Conservation (phyloP, 345 rosid species). For the Aurinia saxatilis region DNA sequence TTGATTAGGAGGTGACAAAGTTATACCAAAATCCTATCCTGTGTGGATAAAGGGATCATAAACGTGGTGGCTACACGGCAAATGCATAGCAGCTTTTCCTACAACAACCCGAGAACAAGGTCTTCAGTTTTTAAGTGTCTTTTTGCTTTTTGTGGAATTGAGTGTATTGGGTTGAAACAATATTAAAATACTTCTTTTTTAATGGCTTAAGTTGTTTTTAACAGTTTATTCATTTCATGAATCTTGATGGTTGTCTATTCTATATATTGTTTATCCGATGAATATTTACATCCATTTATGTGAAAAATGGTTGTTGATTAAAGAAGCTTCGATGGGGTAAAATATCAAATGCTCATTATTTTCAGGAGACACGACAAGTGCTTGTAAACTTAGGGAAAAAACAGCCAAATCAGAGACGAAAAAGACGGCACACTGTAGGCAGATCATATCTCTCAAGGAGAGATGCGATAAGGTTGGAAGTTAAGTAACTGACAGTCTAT, state of each 20-base stretch:
- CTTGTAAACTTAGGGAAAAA: constrained; percentile 15
- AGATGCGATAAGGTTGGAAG: constrained; percentile 25
- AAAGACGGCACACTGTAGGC: background rate
- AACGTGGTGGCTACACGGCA: constrained; percentile 92
- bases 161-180: background rate
- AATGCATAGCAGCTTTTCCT: constrained; percentile 69
- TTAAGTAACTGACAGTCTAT: constrained; percentile 23
- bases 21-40: constrained; percentile 68
- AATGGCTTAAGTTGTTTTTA: background rate
- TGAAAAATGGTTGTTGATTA: background rate
- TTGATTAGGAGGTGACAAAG: constrained; percentile 72
- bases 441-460: constrained; percentile 5
- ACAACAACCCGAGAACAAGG: no score
- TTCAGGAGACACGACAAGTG: background rate
- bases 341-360: background rate
- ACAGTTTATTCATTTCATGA: background rate
- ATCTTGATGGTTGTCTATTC: background rate
- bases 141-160: no score
- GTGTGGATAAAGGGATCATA: constrained; percentile 83
- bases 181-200: background rate
- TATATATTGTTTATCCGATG: background rate
- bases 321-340: background rate
- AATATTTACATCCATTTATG: background rate
- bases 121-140: background rate
- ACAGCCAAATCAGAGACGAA: background rate